Base-by-base conservation (phyloP, 2,329 filamentous ascomycete species). In the Cryoendolithus antarcticus region DNA sequence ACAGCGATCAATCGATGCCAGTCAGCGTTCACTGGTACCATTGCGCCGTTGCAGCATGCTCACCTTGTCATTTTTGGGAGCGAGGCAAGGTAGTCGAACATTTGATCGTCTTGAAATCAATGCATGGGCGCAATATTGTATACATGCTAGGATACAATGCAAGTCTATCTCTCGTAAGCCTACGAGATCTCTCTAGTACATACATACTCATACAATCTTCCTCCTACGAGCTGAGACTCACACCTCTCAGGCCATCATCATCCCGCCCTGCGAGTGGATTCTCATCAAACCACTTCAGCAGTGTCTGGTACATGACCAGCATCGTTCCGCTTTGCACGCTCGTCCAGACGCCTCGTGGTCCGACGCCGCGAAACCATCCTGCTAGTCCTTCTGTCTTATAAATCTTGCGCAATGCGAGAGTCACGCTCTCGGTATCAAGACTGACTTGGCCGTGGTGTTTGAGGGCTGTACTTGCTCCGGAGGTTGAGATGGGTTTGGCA, bases 261-360 rank as follows among this genome's bases (percentile, higher is more conserved):
- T 40, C 38, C 34, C 35, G 10, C 9, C 41, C 43, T 3, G 61
- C 55, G 13, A 67, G 53, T 10, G 64, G 62, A 51, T 68, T 63
- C n/a, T 62, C 50, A 43, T 88, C 82, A 48, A 96, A 72, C 62
- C 80, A 76, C 53, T 82, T 79, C 56, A 96, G 64, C 40, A 96
- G 68, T 44, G 80, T 82, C 65, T 96, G 89, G 61, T 96, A 96
- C 59, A 95, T 68, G 51, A 96, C 88, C 57, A 96, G 69, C 89
- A 96, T 96, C 48, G 86, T 93, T 32, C 88, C 84, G 55, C 84
- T 94, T 66, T 98, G 91, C 42, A 96, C 85, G 55, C 89, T 94
- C 15, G 91, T 98, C 91, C 91, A 98, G 9, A 96, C 85, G 41
- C 81, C 81, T 39, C 91, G 76, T 2, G 91, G 91, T 0, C 89